Base-by-base conservation (phyloP, 2,329 filamentous ascomycete species). In the Hypoxylon sp. region DNA sequence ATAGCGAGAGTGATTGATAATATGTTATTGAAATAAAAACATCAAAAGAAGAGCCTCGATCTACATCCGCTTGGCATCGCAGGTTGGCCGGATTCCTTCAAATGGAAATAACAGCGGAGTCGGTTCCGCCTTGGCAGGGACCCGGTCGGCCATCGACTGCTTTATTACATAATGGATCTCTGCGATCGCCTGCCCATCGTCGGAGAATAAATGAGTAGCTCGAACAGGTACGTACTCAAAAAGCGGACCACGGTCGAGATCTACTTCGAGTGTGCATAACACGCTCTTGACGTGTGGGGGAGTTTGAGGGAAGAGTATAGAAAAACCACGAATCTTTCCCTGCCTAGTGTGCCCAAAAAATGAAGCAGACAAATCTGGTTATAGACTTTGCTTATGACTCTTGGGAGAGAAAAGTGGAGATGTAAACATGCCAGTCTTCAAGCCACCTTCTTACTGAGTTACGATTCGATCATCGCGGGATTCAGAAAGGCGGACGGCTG, bases 161-260 rank as follows among this genome's bases (percentile, higher is more conserved):
- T 31, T 20, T 48, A 68, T 68, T 68, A 64, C 60, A 49, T 68
- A 68, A 68, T 44, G 55, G 40, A 64, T 68, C 65, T 64, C 35
- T 60, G 37, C n/a, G 65, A 68, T 68, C 65, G 60, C 50, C 60
- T n/a, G 30, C 37, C 64, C 64, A 59, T 67, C 54, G 35, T 63
- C 64, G 64, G 64, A 63, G 31, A 67, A 67, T 67, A 58, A 67
- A 63, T 35, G 20, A 55, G 13, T 40, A 55, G 31, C 44, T 65
- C 33, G 35, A 31, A 7, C 37, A 35, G 44, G 44, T 53, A 66
- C 57, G 37, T 48, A 48, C 42, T 30, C 17, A 31, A 63, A 66
- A 66, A 66, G 58, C 53, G 64, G 64, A 66, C 30, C 48, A 31
- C 10, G 6, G 33, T 37, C 17, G 50, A 58, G 25, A 35, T 58